Evolutionary conservation across 2,329 filamentous ascomycete species (phyloP).

Genomic region (Orbilia blumenaviensis): DNA sequence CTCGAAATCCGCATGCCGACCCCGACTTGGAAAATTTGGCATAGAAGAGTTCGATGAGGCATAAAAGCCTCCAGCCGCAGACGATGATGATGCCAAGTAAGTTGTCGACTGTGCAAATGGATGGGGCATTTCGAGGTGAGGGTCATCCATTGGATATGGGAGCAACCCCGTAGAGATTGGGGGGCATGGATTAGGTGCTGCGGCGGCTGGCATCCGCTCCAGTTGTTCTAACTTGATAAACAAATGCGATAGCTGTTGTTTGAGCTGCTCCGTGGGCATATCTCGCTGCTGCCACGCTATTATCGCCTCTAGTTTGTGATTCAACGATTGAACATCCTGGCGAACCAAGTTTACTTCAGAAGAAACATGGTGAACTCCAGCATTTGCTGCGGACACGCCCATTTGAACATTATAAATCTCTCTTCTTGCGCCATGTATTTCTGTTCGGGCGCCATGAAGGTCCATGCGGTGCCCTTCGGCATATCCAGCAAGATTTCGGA

Average conservation of each 20-base stretch:
- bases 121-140: constrained; percentile 27
- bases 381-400: constrained; percentile 31
- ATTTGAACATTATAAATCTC: constrained; percentile 40
- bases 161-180: background rate
- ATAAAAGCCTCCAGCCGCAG: constrained; percentile 5
- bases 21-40: constrained; percentile 19
- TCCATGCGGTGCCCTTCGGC: constrained; percentile 40
- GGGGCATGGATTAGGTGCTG: constrained; percentile 6
- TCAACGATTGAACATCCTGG: constrained; percentile 35
- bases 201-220: constrained; percentile 11
- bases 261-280: constrained; percentile 32
- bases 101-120: constrained; percentile 17
- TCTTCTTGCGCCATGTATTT: constrained; percentile 27
- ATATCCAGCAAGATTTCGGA: constrained; percentile 27
- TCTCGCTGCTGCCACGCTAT: constrained; percentile 50
- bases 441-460: constrained; percentile 20
- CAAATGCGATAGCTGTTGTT: constrained; percentile 38
- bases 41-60: constrained; percentile 19
- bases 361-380: constrained; percentile 30
- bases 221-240: constrained; percentile 42
- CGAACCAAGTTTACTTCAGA: constrained; percentile 33
- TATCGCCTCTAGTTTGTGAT: constrained; percentile 46
- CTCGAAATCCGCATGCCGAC: background rate
- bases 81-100: background rate
- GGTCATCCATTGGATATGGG: constrained; percentile 34